Evolutionary conservation across 2,329 filamentous ascomycete species (phyloP).

Genomic region (Westerdykella ornata): DNA sequence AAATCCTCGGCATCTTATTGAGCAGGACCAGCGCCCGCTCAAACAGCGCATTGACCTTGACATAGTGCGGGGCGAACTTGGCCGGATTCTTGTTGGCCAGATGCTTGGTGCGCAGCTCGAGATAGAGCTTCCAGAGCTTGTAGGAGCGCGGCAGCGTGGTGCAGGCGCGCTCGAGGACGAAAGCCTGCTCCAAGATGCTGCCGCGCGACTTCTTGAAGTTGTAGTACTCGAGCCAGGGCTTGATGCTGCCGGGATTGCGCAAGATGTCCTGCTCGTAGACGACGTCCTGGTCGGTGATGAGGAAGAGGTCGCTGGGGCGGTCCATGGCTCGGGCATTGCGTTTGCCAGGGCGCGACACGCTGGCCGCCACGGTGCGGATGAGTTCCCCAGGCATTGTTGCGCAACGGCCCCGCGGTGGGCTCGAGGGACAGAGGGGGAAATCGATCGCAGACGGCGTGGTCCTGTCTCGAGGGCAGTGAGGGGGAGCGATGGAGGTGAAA

Average conservation of each 20-base stretch:
- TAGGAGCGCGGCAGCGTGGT: slow-evolving; percentile 86
- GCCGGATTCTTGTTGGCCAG: slow-evolving; percentile 76
- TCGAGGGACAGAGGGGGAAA: slow-evolving; percentile 14
- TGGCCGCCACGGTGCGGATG: slow-evolving; percentile 33
- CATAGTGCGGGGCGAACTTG: slow-evolving; percentile 70
- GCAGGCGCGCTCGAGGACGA: slow-evolving; percentile 84
- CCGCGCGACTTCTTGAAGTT: slow-evolving; percentile 86
- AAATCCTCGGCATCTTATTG: slow-evolving; percentile 98
- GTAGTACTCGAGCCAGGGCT: slow-evolving; percentile 93
- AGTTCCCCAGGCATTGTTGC: slow-evolving; percentile 42
- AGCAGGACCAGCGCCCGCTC: slow-evolving; percentile 86
- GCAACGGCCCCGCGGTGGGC: slow-evolving; percentile 30
- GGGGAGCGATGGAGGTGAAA: slow-evolving; percentile 2
- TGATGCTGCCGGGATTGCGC: slow-evolving; percentile 75
- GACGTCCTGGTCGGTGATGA: slow-evolving; percentile 75
- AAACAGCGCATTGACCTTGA: slow-evolving; percentile 91
- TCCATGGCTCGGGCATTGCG: slow-evolving; percentile 25
- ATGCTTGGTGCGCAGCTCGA: slow-evolving; percentile 76
- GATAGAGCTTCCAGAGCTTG: slow-evolving; percentile 98
- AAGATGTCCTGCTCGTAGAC: slow-evolving; percentile 95
- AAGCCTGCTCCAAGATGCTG: slow-evolving; percentile 75
- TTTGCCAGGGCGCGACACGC: slow-evolving; percentile 31
- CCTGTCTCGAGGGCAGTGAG: slow-evolving; percentile 5
- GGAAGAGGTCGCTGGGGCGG: slow-evolving; percentile 33
- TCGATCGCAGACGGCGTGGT: slow-evolving; percentile 23